A percentile compares a stretch with the other conserved stretches of the same genome.
Conservation (phyloP, 169 alveolate genomes). For the Eimeria zaria region DNA sequence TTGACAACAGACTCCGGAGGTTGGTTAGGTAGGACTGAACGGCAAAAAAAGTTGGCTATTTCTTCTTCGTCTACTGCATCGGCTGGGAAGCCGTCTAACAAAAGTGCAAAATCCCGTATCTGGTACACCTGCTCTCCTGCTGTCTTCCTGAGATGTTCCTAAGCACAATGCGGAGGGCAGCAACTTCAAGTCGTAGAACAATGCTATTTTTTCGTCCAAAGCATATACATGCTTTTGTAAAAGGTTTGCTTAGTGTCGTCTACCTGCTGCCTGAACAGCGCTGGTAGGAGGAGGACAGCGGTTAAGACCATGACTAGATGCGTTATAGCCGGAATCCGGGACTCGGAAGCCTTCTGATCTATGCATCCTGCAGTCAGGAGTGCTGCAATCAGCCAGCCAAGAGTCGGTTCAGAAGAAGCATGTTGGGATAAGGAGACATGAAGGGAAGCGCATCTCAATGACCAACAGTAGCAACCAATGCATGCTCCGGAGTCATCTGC, state of each 20-base stretch:
- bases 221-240: not conserved
- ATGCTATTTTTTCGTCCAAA: not conserved
- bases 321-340: slow-evolving; percentile 59
- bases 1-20: slow-evolving; percentile 75
- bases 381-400: slow-evolving; percentile 22
- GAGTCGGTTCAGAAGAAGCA: not conserved
- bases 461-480: not conserved
- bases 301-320: slow-evolving; percentile 48
- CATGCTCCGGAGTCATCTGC: not conserved
- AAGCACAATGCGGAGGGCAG: not conserved
- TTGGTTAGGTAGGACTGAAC: slow-evolving; percentile 29
- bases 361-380: slow-evolving; percentile 82
- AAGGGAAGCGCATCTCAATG: not conserved
- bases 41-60: slow-evolving; percentile 55
- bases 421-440: not conserved
- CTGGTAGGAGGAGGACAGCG: slow-evolving; percentile 71
- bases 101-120: slow-evolving; percentile 78
- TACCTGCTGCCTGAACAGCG: slow-evolving; percentile 76
- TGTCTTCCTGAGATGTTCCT: slow-evolving; percentile 67
- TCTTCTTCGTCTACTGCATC: slow-evolving; percentile 82
- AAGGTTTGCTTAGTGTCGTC: not conserved
- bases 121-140: slow-evolving; percentile 79
- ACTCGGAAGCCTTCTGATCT: slow-evolving; percentile 61
- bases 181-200: not conserved
- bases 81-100: slow-evolving; percentile 67